These are phyloP conservation scores for Phylloporus sp. DNA, from an alignment of 768 basidiomycete species.

Conservation along the genomic window DNA sequence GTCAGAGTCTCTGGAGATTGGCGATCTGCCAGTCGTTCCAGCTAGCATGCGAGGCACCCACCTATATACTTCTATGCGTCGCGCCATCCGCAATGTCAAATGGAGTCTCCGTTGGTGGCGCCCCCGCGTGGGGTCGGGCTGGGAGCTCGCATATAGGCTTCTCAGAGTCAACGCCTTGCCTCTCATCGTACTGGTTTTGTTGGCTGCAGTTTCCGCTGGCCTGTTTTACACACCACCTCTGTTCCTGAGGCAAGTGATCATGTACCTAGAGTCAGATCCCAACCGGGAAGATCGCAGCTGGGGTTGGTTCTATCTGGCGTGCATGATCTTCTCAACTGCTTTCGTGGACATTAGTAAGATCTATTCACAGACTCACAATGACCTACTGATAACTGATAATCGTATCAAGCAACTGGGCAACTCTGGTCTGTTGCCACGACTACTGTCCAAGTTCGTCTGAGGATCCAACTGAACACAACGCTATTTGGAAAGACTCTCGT, in stretches of 20 bases:
- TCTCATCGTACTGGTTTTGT: slow-evolving; percentile 38
- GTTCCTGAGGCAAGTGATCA: slow-evolving; percentile 56
- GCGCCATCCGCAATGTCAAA: slow-evolving; percentile 45
- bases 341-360: slow-evolving; percentile 40
- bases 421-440: slow-evolving; percentile 69
- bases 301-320: slow-evolving; percentile 69
- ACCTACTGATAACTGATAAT: slow-evolving; percentile 4
- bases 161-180: slow-evolving; percentile 47
- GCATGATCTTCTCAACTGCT: slow-evolving; percentile 44
- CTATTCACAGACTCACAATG: not conserved
- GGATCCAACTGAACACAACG: slow-evolving; percentile 76
- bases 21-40: slow-evolving; percentile 80
- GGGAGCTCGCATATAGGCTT: slow-evolving; percentile 57
- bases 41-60: slow-evolving; percentile 61
- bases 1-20: slow-evolving; percentile 72
- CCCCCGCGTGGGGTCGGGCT: slow-evolving; percentile 58
- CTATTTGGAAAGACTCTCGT: slow-evolving; percentile 83
- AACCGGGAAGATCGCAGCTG: slow-evolving; percentile 51
- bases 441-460: slow-evolving; percentile 62
- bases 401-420: slow-evolving; percentile 54
- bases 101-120: slow-evolving; percentile 54
- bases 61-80: slow-evolving; percentile 64
- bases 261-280: slow-evolving; percentile 62
- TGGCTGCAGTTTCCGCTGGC: slow-evolving; percentile 54
- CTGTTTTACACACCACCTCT: slow-evolving; percentile 63